Percentiles rank a stretch among this genome's conserved stretches.
These are phyloP conservation scores for Paramyrothecium sp. DNA, from an alignment of 2,329 filamentous ascomycete species.

Conservation along the genomic window DNA sequence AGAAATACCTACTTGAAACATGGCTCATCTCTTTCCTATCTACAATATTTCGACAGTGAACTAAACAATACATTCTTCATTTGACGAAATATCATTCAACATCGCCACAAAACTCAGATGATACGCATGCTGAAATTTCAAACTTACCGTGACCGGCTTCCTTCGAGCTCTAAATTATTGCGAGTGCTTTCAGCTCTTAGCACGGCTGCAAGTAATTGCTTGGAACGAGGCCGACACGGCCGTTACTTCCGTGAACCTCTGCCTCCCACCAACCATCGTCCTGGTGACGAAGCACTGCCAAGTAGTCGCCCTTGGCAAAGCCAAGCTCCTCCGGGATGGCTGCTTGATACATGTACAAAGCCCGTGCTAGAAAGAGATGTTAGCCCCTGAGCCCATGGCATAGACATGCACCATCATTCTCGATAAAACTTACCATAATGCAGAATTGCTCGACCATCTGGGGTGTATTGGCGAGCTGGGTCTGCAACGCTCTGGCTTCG, in stretches of 20 bases:
- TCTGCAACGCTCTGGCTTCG: conserved; percentile 87
- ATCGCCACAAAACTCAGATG: background rate
- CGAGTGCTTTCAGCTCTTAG: conserved; percentile 16
- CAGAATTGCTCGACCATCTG: conserved; percentile 82
- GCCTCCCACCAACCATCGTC: conserved; percentile 99
- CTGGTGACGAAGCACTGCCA: conserved; percentile 85
- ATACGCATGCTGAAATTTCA: background rate
- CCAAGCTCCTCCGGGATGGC: conserved; percentile 94
- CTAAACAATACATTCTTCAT: background rate
- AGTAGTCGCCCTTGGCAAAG: conserved; percentile 87
- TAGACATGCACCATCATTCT: background rate
- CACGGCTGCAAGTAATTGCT: conserved; percentile 65
- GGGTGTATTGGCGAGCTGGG: conserved; percentile 75
- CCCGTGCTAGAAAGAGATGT: conserved; percentile 64
- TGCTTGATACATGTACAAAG: conserved; percentile 90
- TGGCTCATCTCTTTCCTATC: background rate
- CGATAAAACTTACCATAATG: conserved; percentile 80
- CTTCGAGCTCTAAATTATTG: background rate
- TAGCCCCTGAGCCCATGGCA: background rate
- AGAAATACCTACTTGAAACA: too few relatives aligned
- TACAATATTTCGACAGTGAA: background rate
- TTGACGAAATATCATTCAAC: background rate
- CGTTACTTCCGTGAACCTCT: conserved; percentile 72
- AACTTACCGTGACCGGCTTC: background rate
- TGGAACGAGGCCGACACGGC: conserved; percentile 60